phyloP scores from a whole-genome alignment of 1,139 yeast species.

The Scheffersomyces lignicola region DNA sequence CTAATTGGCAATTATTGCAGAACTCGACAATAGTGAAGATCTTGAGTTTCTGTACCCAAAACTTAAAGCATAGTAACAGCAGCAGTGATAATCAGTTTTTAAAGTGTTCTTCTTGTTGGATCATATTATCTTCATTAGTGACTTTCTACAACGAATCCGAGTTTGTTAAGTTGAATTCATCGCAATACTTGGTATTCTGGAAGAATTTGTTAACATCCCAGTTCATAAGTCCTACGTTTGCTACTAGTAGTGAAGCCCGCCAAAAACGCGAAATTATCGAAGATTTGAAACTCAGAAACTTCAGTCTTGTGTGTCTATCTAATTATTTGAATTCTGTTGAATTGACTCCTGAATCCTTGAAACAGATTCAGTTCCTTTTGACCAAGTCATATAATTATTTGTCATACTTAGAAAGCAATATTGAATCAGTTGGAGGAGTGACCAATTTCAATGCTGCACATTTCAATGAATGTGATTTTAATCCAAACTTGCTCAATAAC shows the following conservation, averaged over 20 bases:
- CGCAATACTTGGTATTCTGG: slow-evolving; percentile 80
- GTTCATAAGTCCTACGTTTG: slow-evolving; percentile 31
- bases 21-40: slow-evolving; percentile 43
- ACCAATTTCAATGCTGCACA: slow-evolving; percentile 30
- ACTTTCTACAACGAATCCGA: slow-evolving; percentile 60
- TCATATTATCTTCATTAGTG: slow-evolving; percentile 72
- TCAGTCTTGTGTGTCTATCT: slow-evolving; percentile 42
- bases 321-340: slow-evolving; percentile 42
- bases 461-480: slow-evolving; percentile 32
- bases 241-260: slow-evolving; percentile 17
- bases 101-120: slow-evolving; percentile 57
- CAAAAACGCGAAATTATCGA: slow-evolving; percentile 32
- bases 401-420: slow-evolving; percentile 40
- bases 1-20: slow-evolving; percentile 38
- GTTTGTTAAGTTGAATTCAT: slow-evolving; percentile 67
- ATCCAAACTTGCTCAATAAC: slow-evolving; percentile 32
- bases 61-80: slow-evolving; percentile 37
- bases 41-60: slow-evolving; percentile 50
- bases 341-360: slow-evolving; percentile 42
- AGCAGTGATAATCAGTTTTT: slow-evolving; percentile 17
- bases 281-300: slow-evolving; percentile 41
- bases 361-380: slow-evolving; percentile 43
- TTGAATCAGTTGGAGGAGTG: slow-evolving; percentile 34
- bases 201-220: slow-evolving; percentile 69
- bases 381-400: slow-evolving; percentile 45